phyloP scores from a whole-genome alignment of 2,329 filamentous ascomycete species.

The Cryphonectria parasitica region DNA sequence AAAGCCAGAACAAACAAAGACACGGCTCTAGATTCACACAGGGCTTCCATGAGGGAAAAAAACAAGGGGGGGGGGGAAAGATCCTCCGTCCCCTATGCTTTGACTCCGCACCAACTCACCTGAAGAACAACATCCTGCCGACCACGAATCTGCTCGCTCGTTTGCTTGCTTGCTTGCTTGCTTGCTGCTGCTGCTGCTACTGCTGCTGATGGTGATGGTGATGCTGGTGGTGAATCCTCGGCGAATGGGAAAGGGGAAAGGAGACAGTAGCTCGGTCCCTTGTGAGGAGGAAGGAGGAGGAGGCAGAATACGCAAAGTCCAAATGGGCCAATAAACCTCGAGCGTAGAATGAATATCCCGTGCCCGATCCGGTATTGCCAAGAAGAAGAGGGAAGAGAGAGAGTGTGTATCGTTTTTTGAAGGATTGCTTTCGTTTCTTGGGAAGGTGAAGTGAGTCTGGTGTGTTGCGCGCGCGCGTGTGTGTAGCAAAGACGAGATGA shows the following conservation, averaged over 20 bases:
- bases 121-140: constrained; percentile 49
- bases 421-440: neutral
- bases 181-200: too few species aligned
- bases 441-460: neutral
- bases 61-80: too few species aligned
- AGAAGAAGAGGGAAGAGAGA: neutral
- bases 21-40: too few species aligned
- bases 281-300: too few species aligned
- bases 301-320: too few species aligned
- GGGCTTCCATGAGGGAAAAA: too few species aligned
- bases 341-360: neutral
- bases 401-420: neutral
- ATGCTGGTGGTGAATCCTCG: neutral
- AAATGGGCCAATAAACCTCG: too few species aligned
- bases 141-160: neutral
- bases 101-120: constrained; percentile 36
- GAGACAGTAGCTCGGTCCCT: too few species aligned
- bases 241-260: neutral
- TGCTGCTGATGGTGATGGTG: neutral
- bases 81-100: neutral
- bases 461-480: too few species aligned
- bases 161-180: too few species aligned
- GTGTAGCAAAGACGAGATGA: neutral
- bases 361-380: neutral
- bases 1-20: too few species aligned